Evolutionary conservation across 352 stramenopile genomes (phyloP).

Genomic region (Pythium phragmiticola): DNA sequence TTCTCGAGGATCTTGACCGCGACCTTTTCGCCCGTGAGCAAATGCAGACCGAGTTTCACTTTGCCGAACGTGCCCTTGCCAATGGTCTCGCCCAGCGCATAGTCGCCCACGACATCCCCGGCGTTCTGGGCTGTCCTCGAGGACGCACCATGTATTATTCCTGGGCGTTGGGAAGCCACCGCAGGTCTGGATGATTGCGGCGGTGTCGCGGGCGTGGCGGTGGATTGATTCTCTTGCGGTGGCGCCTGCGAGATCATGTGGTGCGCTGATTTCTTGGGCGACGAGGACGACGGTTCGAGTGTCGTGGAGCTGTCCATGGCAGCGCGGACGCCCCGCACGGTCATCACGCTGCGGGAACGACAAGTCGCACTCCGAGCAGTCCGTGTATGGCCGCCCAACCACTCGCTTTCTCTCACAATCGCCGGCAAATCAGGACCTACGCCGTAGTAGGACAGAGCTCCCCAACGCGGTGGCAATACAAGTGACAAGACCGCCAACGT

Average conservation of each 20-base stretch:
- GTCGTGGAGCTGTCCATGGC: constrained; percentile 16
- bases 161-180: neutral
- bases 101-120: constrained; percentile 79
- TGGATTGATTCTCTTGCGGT: constrained; percentile 2
- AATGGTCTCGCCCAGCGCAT: constrained; percentile 89
- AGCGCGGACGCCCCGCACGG: constrained; percentile 15
- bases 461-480: too few relatives aligned
- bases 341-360: constrained; percentile 16
- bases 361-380: neutral
- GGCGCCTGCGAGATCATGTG: neutral
- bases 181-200: neutral
- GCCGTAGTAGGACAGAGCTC: too few relatives aligned
- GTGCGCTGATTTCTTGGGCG: constrained; percentile 20
- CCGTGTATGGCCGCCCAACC: too few relatives aligned
- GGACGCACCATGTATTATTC: neutral
- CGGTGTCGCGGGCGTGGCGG: neutral
- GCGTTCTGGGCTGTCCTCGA: constrained; percentile 9
- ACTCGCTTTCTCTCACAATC: neutral
- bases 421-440: too few relatives aligned
- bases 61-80: constrained; percentile 94
- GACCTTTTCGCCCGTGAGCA: constrained; percentile 90
- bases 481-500: too few relatives aligned
- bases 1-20: constrained; percentile 94
- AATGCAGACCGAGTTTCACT: constrained; percentile 87
- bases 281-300: neutral